These are phyloP conservation scores for Aaosphaeria pasadenensis DNA, from an alignment of 2,329 filamentous ascomycete species.

Conservation along the genomic window DNA sequence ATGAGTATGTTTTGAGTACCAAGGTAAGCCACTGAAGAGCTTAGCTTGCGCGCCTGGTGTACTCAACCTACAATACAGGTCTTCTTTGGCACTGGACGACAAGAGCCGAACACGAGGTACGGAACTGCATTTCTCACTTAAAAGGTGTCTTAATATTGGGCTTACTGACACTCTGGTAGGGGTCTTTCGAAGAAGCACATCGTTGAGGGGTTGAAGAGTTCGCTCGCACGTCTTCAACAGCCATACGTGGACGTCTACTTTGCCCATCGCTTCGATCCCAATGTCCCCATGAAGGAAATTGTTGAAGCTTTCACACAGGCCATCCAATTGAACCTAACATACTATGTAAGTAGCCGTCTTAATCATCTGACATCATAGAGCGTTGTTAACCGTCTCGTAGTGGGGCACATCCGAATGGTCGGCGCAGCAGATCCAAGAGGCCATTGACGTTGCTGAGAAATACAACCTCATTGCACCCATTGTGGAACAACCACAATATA, in stretches of 20 bases:
- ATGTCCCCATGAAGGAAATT: slow-evolving; percentile 61
- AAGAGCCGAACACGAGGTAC: slow-evolving; percentile 56
- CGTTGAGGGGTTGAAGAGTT: slow-evolving; percentile 58
- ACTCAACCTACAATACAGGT: slow-evolving; percentile 26
- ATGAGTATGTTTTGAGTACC: slow-evolving; percentile 41
- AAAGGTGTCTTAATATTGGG: no score
- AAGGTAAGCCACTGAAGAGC: slow-evolving; percentile 3
- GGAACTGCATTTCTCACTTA: slow-evolving; percentile 26
- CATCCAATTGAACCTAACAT: slow-evolving; percentile 56
- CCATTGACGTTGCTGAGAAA: slow-evolving; percentile 58
- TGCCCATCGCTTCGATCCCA: slow-evolving; percentile 58
- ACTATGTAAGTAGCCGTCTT: slow-evolving; percentile 28
- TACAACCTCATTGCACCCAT: slow-evolving; percentile 60
- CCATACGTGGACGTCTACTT: slow-evolving; percentile 67
- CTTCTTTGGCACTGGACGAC: slow-evolving; percentile 56
- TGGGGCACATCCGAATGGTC: slow-evolving; percentile 63
- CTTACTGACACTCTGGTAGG: slow-evolving; percentile 9
- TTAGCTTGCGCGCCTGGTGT: neutral
- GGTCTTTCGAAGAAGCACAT: slow-evolving; percentile 51
- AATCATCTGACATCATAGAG: neutral
- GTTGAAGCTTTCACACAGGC: slow-evolving; percentile 54
- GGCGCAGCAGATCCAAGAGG: slow-evolving; percentile 58
- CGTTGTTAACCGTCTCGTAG: slow-evolving; percentile 43
- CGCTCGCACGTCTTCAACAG: slow-evolving; percentile 57
- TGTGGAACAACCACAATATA: slow-evolving; percentile 58